Base-by-base conservation (phyloP, 1,284 basidiomycete genomes). In the Hemileia vastatrix region DNA sequence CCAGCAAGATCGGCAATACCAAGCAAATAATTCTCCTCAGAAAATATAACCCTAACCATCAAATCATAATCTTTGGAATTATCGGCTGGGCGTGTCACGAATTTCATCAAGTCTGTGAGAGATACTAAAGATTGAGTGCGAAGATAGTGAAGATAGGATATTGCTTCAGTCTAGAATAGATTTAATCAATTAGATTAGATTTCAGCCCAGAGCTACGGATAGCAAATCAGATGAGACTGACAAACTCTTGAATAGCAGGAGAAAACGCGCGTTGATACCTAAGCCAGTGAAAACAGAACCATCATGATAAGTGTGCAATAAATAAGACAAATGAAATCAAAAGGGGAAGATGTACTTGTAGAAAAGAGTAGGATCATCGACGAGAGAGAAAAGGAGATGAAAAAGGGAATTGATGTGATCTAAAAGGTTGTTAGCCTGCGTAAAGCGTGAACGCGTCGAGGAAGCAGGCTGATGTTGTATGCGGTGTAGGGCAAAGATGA, bases 1-100 rank as follows among this genome's bases (percentile, higher is more conserved):
- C 94, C 94, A 0, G 91, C 95, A 33, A 98, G 80, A 76, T 98
- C 94, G 1, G 90, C 91, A 31, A 96, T 79, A 13, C 94, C 94
- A 1, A 97, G 82, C 13, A 96, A 79, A 74, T 96, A 97, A 70
- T 96, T 92, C 57, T 86, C 83, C 24, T 82, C 74, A 1, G 88
- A 80, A n/a, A n/a, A n/a, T n/a, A n/a, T n/a, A n/a, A n/a, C n/a
- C n/a, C n/a, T n/a, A 21, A 73, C 36, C 32, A 51, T 64, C 11
- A 68, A 47, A 8, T 54, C n/a, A 23, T 58, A 45, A 2, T 24
- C 23, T 8, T 13, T 24, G 6, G 50, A 5, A 3, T 4, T 43
- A 8, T 15, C 21, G 18, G 19, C 43, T 49, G 23, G n/a, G 33
- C 0, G 24, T 45, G 31, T 21, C n/a, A n/a, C 19, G n/a, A 19